phyloP scores from a whole-genome alignment of 345 rosid species.

The Hirschfeldia incana region DNA sequence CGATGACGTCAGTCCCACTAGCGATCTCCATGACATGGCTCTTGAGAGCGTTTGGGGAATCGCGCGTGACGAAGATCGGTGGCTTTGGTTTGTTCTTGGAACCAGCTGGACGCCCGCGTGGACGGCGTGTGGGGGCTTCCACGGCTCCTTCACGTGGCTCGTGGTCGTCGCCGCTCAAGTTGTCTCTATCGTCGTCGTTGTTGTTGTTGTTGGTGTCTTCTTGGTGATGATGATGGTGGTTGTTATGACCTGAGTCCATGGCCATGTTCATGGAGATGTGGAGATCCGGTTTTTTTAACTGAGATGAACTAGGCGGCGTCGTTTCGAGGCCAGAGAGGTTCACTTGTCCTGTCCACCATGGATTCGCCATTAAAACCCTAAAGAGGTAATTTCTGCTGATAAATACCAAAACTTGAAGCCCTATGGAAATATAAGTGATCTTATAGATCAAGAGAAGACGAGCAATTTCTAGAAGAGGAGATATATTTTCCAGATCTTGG shows the following conservation, averaged over 20 bases:
- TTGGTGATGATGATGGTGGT: slow-evolving; percentile 34
- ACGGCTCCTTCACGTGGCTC: slow-evolving; percentile 70
- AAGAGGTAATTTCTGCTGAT: neutral
- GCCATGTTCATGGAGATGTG: slow-evolving; percentile 62
- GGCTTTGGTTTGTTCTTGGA: slow-evolving; percentile 65
- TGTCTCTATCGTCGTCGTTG: slow-evolving; percentile 43
- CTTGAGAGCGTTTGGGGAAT: slow-evolving; percentile 66
- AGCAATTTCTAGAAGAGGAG: slow-evolving; percentile 23
- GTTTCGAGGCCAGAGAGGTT: slow-evolving; percentile 56
- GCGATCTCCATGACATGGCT: slow-evolving; percentile 71
- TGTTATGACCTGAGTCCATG: slow-evolving; percentile 40
- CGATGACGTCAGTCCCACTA: slow-evolving; percentile 59
- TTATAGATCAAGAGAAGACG: slow-evolving; percentile 10
- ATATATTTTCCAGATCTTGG: slow-evolving; percentile 37
- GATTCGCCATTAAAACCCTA: slow-evolving; percentile 62
- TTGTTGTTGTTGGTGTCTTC: slow-evolving; percentile 38
- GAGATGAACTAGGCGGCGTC: slow-evolving; percentile 57
- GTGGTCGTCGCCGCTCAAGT: slow-evolving; percentile 49
- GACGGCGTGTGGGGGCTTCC: slow-evolving; percentile 58
- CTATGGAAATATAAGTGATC: neutral
- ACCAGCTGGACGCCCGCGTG: slow-evolving; percentile 64
- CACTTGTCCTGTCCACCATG: slow-evolving; percentile 70
- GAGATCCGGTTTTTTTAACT: slow-evolving; percentile 70
- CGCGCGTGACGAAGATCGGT: slow-evolving; percentile 71
- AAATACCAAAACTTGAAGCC: slow-evolving; percentile 12